phyloP scores from a whole-genome alignment of 2,329 filamentous ascomycete genomes.

The Zymoseptoria passerinii region DNA sequence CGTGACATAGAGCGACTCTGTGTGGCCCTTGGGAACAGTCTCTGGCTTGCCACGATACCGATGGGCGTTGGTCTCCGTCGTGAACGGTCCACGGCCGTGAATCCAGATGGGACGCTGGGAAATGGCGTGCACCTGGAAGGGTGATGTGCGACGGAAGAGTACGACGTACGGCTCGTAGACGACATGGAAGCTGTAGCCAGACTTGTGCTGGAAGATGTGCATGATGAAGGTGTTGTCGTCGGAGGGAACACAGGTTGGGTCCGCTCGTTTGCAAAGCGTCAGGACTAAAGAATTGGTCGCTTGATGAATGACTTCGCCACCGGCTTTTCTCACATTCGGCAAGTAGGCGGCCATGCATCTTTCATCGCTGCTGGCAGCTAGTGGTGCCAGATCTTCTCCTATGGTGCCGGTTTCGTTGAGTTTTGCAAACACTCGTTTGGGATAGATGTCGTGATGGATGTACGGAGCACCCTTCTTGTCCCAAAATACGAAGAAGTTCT shows the following conservation, averaged over 20 bases:
- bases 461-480: conserved; percentile 41
- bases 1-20: conserved; percentile 52
- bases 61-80: conserved; percentile 17
- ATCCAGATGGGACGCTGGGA: conserved; percentile 49
- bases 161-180: conserved; percentile 51
- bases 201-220: conserved; percentile 49
- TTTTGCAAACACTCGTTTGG: conserved; percentile 43
- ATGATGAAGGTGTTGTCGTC: conserved; percentile 48
- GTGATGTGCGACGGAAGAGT: conserved; percentile 41
- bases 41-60: conserved; percentile 15
- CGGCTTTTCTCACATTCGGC: conserved; percentile 14
- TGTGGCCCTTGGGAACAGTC: conserved; percentile 24
- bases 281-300: conserved; percentile 51
- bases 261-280: conserved; percentile 45
- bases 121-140: conserved; percentile 45
- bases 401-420: conserved; percentile 40
- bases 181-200: conserved; percentile 40
- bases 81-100: conserved; percentile 37
- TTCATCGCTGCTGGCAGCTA: conserved; percentile 33
- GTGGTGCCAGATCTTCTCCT: conserved; percentile 40
- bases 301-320: conserved; percentile 45
- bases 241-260: conserved; percentile 36
- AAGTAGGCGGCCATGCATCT: conserved; percentile 40
- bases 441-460: conserved; percentile 47
- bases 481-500: conserved; percentile 59